phyloP scores from a whole-genome alignment of 1,284 basidiomycete species.

The Leucoagaricus sp. region DNA sequence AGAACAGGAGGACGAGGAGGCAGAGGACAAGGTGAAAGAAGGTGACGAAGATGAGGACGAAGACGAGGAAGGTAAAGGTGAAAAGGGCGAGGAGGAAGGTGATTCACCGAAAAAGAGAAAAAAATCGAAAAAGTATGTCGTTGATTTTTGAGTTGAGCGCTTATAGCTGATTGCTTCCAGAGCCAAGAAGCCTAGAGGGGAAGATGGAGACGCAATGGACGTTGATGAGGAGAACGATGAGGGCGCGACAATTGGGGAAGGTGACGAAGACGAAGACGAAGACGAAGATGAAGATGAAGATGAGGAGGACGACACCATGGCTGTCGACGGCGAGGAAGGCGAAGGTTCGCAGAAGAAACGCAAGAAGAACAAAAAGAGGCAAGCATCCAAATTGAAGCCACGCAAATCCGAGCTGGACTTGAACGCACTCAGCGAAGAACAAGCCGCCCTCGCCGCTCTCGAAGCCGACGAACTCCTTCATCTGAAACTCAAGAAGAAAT shows the following conservation, averaged over 20 bases:
- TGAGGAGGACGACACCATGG: slow-evolving; percentile 38
- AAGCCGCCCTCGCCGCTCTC: slow-evolving; percentile 65
- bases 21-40: slow-evolving; percentile 34
- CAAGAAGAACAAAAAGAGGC: slow-evolving; percentile 38
- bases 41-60: slow-evolving; percentile 35
- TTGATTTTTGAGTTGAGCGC: neutral
- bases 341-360: slow-evolving; percentile 25
- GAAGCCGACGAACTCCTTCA: slow-evolving; percentile 68
- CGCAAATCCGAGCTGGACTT: slow-evolving; percentile 74
- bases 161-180: slow-evolving; percentile 21
- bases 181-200: slow-evolving; percentile 22
- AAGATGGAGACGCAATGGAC: slow-evolving; percentile 53
- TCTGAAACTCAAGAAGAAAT: slow-evolving; percentile 83
- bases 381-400: slow-evolving; percentile 48
- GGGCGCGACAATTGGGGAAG: slow-evolving; percentile 56
- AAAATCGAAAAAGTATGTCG: slow-evolving; percentile 23
- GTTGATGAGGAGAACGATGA: slow-evolving; percentile 41
- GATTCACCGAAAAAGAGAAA: slow-evolving; percentile 17
- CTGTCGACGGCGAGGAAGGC: slow-evolving; percentile 29
- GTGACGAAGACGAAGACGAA: slow-evolving; percentile 24
- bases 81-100: slow-evolving; percentile 12
- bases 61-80: slow-evolving; percentile 34
- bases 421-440: slow-evolving; percentile 63
- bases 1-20: slow-evolving; percentile 41
- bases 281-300: slow-evolving; percentile 32